Evolutionary conservation across 257 asterid species (phyloP), one percentile per base, ranked within the genome.

Genomic region (Euphrasia confusa): DNA sequence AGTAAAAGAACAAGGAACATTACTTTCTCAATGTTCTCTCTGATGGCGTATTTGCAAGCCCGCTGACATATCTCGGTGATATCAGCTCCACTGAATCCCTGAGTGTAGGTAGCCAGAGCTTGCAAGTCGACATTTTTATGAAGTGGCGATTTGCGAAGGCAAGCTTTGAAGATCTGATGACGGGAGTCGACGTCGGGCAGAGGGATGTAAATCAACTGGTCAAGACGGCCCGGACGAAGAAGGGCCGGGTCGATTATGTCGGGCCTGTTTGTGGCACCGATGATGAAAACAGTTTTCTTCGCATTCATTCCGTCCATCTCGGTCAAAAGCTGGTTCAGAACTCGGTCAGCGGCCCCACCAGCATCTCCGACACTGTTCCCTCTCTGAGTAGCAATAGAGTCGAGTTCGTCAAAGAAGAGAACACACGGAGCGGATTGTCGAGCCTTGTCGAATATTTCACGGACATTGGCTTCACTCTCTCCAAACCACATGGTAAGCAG

Each of bases 401-500:
- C 90, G 0, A 81, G 87, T 67, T 83, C 85, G 56, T 83, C 87
- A 68, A 80, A 83, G 80, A 83, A 83, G 60, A 83, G 85, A 45
- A 78, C 84, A 64, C 87, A 84, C 12, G 87, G 87, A 47, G 85
- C 90, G 57, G 90, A 84, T 67, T 75, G 82, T 56, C 90, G 78
- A 48, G 90, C 90, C 72, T 83, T 83, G 71, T 80, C 87, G 49
- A 83, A 83, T 60, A 83, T 81, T 69, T 83, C 87, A 17, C 87
- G 81, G 47, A 83, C 87, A 70, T 83, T 83, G 10, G 90, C 87
- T 61, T 83, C 90, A 74, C 90, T 83, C 75, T 83, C 90, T 54
- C 87, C 90, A 33, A 83, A 83, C 87, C 87, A 83, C 90, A 83
- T 83, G 7, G 90, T 83, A 26, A 83, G 87, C 70, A 83, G 65